These are phyloP conservation scores for Lachnellula hyalina DNA, from an alignment of 2,329 filamentous ascomycete species.

Conservation along the genomic window DNA sequence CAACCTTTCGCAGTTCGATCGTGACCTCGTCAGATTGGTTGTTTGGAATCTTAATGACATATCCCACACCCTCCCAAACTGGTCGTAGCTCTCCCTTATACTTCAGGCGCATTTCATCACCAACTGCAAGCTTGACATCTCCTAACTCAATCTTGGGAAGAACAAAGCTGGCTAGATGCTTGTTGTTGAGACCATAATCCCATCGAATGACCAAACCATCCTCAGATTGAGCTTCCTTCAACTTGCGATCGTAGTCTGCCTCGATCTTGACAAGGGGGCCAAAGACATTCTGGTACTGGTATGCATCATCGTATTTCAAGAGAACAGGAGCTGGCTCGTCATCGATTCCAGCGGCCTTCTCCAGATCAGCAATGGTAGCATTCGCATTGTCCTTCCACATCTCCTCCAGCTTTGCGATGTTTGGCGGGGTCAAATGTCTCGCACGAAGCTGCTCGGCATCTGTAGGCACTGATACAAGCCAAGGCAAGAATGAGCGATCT, in stretches of 20 bases:
- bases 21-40: slow-evolving; percentile 98
- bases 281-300: slow-evolving; percentile 98
- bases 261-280: slow-evolving; percentile 98
- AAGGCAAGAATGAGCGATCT: slow-evolving; percentile 88
- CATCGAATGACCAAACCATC: slow-evolving; percentile 91
- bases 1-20: slow-evolving; percentile 87
- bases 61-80: slow-evolving; percentile 95
- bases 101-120: slow-evolving; percentile 95
- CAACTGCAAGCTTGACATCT: slow-evolving; percentile 95
- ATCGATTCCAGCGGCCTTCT: slow-evolving; percentile 86
- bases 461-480: slow-evolving; percentile 84
- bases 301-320: slow-evolving; percentile 92
- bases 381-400: slow-evolving; percentile 95
- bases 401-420: slow-evolving; percentile 94
- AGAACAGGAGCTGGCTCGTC: slow-evolving; percentile 92
- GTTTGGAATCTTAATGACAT: slow-evolving; percentile 99
- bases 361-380: slow-evolving; percentile 84
- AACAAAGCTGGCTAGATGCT: slow-evolving; percentile 91
- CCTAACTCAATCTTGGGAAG: slow-evolving; percentile 95
- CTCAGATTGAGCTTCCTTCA: slow-evolving; percentile 97
- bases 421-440: slow-evolving; percentile 84
- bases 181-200: slow-evolving; percentile 95
- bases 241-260: slow-evolving; percentile 96
- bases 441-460: slow-evolving; percentile 96
- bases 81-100: slow-evolving; percentile 91